phyloP scores from a whole-genome alignment of 2,329 filamentous ascomycete genomes.

The Aspergillus brunneoviolaceus region DNA sequence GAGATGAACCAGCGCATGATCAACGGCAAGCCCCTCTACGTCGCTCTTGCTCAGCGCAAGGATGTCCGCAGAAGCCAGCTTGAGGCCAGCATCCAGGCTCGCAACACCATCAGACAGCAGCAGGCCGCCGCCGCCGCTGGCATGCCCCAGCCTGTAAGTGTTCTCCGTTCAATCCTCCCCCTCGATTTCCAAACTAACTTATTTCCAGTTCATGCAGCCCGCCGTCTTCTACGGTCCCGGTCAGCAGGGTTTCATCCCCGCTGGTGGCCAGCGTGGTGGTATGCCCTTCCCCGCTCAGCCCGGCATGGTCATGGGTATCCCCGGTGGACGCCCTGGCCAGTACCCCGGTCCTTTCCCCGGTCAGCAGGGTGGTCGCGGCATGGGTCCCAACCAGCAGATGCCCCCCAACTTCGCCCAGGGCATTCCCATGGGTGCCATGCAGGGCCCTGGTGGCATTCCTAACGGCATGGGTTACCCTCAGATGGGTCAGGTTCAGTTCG shows the following conservation, averaged over 20 bases:
- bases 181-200: conserved; percentile 13
- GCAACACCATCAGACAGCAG: conserved; percentile 98
- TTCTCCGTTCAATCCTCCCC: background rate
- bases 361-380: conserved; percentile 85
- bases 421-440: conserved; percentile 59
- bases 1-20: conserved; percentile 99
- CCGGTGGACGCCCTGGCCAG: conserved; percentile 79
- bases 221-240: conserved; percentile 90
- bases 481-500: conserved; percentile 76
- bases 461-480: conserved; percentile 79
- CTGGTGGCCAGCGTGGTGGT: conserved; percentile 57
- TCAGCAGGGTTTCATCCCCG: conserved; percentile 57
- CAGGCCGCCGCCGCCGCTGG: conserved; percentile 88
- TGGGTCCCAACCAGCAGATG: conserved; percentile 77
- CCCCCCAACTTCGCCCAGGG: conserved; percentile 81
- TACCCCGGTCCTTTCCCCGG: conserved; percentile 78
- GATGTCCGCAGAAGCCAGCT: conserved; percentile 99
- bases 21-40: conserved; percentile 93
- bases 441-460: conserved; percentile 66
- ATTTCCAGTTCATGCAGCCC: conserved; percentile 71
- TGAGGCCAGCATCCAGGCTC: conserved; percentile 97
- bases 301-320: conserved; percentile 61
- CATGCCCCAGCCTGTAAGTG: conserved; percentile 65
- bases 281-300: conserved; percentile 60
- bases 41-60: conserved; percentile 97